Conservation (phyloP, 1,284 basidiomycete genomes). For the Irpex sp. region DNA sequence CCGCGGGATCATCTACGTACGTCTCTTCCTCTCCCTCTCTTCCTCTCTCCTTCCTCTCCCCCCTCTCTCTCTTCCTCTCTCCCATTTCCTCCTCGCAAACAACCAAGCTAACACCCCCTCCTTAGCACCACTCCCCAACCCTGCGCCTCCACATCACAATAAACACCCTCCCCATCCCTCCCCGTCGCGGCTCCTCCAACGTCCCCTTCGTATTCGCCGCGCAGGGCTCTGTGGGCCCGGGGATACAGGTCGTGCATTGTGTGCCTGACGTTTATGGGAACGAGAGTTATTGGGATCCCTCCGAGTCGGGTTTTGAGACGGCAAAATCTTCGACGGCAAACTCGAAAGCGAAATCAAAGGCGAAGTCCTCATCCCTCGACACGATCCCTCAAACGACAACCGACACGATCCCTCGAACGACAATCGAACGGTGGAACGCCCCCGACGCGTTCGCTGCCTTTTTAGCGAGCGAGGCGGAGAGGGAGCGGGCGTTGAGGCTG, state of each 20-base stretch:
- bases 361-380: too few species aligned
- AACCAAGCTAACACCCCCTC: neutral
- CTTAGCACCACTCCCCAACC: constrained; percentile 49
- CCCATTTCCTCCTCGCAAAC: too few species aligned
- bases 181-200: constrained; percentile 54
- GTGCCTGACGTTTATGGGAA: constrained; percentile 10
- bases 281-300: constrained; percentile 2
- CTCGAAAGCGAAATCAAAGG: too few species aligned
- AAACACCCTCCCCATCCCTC: constrained; percentile 43
- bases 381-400: neutral
- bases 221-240: constrained; percentile 31
- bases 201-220: constrained; percentile 56
- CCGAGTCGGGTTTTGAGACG: neutral
- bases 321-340: too few species aligned
- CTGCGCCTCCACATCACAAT: constrained; percentile 59
- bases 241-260: constrained; percentile 23
- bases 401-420: neutral
- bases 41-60: neutral
- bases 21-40: neutral
- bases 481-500: constrained; percentile 18
- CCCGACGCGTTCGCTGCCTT: constrained; percentile 26
- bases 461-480: constrained; percentile 23
- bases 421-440: constrained; percentile 27
- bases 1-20: constrained; percentile 57
- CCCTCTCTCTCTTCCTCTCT: too few species aligned